phyloP scores from a whole-genome alignment of 2,329 filamentous ascomycete species.

The Fusarium coffeatum region DNA sequence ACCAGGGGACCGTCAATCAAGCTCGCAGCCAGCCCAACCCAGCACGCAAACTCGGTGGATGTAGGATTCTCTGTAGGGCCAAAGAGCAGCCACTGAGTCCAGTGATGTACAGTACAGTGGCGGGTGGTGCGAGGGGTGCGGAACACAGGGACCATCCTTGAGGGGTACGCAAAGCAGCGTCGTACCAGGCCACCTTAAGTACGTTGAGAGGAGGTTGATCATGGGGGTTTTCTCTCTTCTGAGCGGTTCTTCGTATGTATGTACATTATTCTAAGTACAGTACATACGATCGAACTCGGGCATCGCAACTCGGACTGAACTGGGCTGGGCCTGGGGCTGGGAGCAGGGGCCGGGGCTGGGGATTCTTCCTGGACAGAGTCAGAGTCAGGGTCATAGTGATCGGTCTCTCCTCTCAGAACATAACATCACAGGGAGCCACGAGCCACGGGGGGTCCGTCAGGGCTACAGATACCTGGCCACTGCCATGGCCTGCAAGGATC shows the following conservation, averaged over 20 bases:
- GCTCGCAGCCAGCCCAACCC: conserved; percentile 33
- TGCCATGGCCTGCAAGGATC: conserved; percentile 36
- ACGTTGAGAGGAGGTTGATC: conserved; percentile 45
- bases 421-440: conserved; percentile 32
- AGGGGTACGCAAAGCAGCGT: conserved; percentile 50
- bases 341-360: conserved; percentile 14
- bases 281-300: neutral
- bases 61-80: conserved; percentile 38
- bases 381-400: conserved; percentile 7
- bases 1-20: conserved; percentile 38
- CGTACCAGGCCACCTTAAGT: conserved; percentile 45
- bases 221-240: conserved; percentile 37
- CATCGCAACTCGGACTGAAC: conserved; percentile 17
- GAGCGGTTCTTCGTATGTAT: conserved; percentile 34
- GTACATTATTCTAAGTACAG: neutral
- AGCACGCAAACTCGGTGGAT: conserved; percentile 42
- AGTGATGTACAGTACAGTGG: conserved; percentile 24
- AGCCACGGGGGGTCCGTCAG: conserved; percentile 36
- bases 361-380: conserved; percentile 27
- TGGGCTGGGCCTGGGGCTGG: conserved; percentile 17
- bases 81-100: conserved; percentile 27
- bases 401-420: conserved; percentile 35
- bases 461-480: conserved; percentile 16
- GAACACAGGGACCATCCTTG: conserved; percentile 26
- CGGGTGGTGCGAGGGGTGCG: conserved; percentile 46